phyloP scores from a whole-genome alignment of 768 basidiomycete genomes.

The Lactifluus hygrophoroides region DNA sequence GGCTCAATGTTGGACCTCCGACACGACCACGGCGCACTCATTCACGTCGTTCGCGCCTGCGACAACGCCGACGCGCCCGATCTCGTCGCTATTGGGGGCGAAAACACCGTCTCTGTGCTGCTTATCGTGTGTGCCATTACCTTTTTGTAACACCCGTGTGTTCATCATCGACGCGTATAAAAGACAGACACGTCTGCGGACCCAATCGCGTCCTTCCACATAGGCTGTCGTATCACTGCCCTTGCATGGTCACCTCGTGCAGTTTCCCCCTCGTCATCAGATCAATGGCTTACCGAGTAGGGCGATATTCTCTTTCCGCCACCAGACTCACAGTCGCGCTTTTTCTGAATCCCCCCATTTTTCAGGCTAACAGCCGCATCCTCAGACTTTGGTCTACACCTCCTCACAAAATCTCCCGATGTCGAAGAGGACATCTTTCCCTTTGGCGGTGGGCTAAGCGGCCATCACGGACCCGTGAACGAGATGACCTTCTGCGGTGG shows the following conservation, averaged over 20 bases:
- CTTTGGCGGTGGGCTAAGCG: slow-evolving; percentile 75
- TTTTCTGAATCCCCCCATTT: background rate
- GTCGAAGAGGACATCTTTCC: slow-evolving; percentile 47
- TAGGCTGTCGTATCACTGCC: slow-evolving; percentile 63
- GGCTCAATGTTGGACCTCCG: slow-evolving; percentile 45
- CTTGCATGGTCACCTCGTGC: slow-evolving; percentile 71
- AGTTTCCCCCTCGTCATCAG: slow-evolving; percentile 54
- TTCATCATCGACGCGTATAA: slow-evolving; percentile 28
- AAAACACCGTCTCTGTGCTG: slow-evolving; percentile 63
- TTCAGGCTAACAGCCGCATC: slow-evolving; percentile 59
- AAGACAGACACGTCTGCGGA: slow-evolving; percentile 34
- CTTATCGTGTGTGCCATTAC: slow-evolving; percentile 42
- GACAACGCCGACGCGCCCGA: slow-evolving; percentile 55
- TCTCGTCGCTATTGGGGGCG: slow-evolving; percentile 65
- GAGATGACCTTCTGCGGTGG: slow-evolving; percentile 79
- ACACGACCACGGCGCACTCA: slow-evolving; percentile 49
- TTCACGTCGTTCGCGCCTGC: slow-evolving; percentile 57
- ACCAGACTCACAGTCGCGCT: slow-evolving; percentile 4
- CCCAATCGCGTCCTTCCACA: slow-evolving; percentile 60
- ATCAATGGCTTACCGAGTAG: slow-evolving; percentile 68
- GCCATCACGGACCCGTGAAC: slow-evolving; percentile 71
- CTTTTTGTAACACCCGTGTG: slow-evolving; percentile 13
- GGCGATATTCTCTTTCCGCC: slow-evolving; percentile 22
- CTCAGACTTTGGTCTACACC: slow-evolving; percentile 60
- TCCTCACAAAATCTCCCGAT: slow-evolving; percentile 49